Evolutionary conservation across 2,329 filamentous ascomycete species (phyloP), one percentile per base, ranked within the genome.

Genomic region (Aspergillus hiratsukae): DNA sequence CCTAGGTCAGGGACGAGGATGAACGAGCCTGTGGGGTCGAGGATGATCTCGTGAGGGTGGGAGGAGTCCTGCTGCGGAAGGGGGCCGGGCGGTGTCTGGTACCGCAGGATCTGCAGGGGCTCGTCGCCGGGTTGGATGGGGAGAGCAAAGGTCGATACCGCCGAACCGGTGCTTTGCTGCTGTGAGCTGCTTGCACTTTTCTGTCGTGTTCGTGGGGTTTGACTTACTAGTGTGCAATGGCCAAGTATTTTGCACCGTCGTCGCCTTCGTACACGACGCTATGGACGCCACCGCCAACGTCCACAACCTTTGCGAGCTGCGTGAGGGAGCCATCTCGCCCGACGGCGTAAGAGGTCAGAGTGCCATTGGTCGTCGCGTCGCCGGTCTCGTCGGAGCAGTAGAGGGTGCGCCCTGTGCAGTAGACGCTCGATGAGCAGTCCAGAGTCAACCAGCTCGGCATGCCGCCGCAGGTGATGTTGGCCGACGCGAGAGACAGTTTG

Each of bases 1-100:
- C 87, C 84, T 4, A 91, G 78, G 63, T 90, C 87, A 1, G 87
- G 86, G 8, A 85, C 80, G 8, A 89, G 65, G 28, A 89, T 64
- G 69, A 82, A 90, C n/a, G 76, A 65, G 5, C 81, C 82, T 2
- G 83, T 87, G 6, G 87, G 87, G 67, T 90, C 87, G 35, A 87
- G 67, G 52, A 87, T 69, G n/a, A 82, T 80, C 66, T 87, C 75
- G 70, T 89, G 87, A 19, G 86, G 85, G 66, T 87, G 84, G 2
- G 86, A 76, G 6, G 78, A 75, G 45, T 82, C 76, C 70, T 88
- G 84, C 52, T 82, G 81, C 4, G 66, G 61, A 1, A 69, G 61
- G 23, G 75, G 66, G 46, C 76, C 77, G 0, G 72, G 71, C 1
- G 66, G 56, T 43, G 75, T 55, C 10, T 66, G 72, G 67, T 77